Base-by-base conservation (phyloP, 305 asterid genomes). In the Striga hermonthica region DNA sequence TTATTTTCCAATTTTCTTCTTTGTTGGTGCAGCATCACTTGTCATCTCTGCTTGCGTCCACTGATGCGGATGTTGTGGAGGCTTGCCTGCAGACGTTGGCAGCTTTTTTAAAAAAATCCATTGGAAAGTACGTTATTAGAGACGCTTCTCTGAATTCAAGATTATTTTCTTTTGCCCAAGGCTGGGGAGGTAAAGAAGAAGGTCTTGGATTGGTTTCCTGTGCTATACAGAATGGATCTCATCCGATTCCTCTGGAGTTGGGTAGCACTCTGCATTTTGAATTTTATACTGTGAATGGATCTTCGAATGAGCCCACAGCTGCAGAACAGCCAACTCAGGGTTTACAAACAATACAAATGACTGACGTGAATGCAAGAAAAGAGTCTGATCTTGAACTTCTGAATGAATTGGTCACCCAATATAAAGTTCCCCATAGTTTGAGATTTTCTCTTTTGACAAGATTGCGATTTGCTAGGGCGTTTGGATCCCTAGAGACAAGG, bases 181-280 rank as follows among this genome's bases (percentile, higher is more conserved):
- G 99, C 35, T 94, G 98, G 99, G 99, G 99, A 41, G 95, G 95
- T 41, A 91, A 87, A 71, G 99, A 91, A 77, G 99, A 91, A 83
- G 99, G 96, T 44, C 91, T 94, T 65, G 99, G 99, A 73, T 80
- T 94, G 80, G 83, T 94, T 72, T 84, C 96, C 47, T 94, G 98
- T 75, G 89, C 86, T 71, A 47, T 80, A 57, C 84, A 80, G 67
- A 76, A 73, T 69, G 81, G 75, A 62, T 70, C 86, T 54, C 96
- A 94, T 64, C 74, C 81, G 67, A 72, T 79, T 73, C 85, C 93
- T 62, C 75, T 70, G 61, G 86, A 81, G 77, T 72, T 94, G 80
- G 99, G 97, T 57, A 72, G 91, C 84, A 84, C 95, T 74, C 83
- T 94, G 62, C 97, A 94, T 80, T 94, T 91, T 85, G 97, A 94